Evolutionary conservation across 2,329 filamentous ascomycete genomes (phyloP).

Genomic region (Phaeomoniella chlamydospora): DNA sequence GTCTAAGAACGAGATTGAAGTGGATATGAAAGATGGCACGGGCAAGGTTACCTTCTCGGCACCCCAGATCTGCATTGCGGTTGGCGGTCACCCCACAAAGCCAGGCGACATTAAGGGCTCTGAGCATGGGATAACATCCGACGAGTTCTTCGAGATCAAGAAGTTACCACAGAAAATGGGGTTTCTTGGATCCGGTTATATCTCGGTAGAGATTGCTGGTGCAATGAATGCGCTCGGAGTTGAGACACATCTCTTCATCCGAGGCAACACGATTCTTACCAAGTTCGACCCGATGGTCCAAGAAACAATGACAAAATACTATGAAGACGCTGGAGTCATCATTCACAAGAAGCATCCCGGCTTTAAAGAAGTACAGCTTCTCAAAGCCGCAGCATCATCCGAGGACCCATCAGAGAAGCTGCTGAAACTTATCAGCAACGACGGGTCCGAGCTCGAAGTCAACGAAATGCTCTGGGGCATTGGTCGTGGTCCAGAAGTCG

Average conservation of each 20-base stretch:
- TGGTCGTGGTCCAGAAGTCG: conserved; percentile 29
- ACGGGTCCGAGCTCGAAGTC: conserved; percentile 27
- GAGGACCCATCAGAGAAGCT: conserved; percentile 31
- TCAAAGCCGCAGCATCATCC: conserved; percentile 17
- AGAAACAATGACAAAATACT: conserved; percentile 34
- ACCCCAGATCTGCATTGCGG: conserved; percentile 33
- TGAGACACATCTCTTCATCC: conserved; percentile 36
- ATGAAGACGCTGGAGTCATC: conserved; percentile 32
- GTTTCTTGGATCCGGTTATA: conserved; percentile 36
- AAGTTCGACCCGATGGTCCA: conserved; percentile 39
- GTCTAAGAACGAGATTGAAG: conserved; percentile 27
- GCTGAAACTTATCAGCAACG: conserved; percentile 26
- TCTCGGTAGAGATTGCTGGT: conserved; percentile 35
- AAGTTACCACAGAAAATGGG: conserved; percentile 34
- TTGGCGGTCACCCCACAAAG: conserved; percentile 29
- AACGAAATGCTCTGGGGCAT: conserved; percentile 38
- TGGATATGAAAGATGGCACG: conserved; percentile 24
- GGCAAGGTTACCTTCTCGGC: conserved; percentile 24
- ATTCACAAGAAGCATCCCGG: conserved; percentile 30
- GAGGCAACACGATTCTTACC: conserved; percentile 30
- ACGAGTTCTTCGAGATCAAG: conserved; percentile 36
- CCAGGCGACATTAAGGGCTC: conserved; percentile 27
- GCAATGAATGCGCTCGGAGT: conserved; percentile 33
- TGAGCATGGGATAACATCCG: conserved; percentile 35
- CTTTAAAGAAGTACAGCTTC: conserved; percentile 31